Conservation (phyloP, 768 basidiomycete genomes). For the Cystobasidium tubakii region DNA sequence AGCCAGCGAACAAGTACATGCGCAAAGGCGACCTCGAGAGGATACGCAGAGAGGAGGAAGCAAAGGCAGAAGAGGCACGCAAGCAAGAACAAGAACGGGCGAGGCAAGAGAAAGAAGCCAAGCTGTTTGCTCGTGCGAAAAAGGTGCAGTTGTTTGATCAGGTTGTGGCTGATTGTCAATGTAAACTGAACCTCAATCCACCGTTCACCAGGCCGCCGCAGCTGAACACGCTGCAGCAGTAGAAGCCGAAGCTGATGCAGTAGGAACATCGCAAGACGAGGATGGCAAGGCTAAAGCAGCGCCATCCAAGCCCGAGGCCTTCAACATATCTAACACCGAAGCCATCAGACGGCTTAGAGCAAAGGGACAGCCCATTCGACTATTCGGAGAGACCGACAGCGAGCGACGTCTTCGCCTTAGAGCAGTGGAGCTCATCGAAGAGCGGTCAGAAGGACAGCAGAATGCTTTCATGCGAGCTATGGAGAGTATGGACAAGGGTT, state of each 20-base stretch:
- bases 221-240: slow-evolving; percentile 15
- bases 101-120: slow-evolving; percentile 51
- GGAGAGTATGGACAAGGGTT: slow-evolving; percentile 59
- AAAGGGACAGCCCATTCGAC: slow-evolving; percentile 86
- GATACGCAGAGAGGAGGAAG: slow-evolving; percentile 55
- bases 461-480: slow-evolving; percentile 73
- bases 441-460: slow-evolving; percentile 65
- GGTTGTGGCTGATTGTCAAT: not conserved
- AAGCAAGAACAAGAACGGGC: slow-evolving; percentile 52
- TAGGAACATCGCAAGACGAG: not conserved
- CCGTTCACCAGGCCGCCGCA: slow-evolving; percentile 25
- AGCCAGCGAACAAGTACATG: slow-evolving; percentile 68
- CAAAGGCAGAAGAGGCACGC: slow-evolving; percentile 52
- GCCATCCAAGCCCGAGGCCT: slow-evolving; percentile 50
- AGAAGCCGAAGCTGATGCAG: not conserved
- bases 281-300: slow-evolving; percentile 5
- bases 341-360: slow-evolving; percentile 77
- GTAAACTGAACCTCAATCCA: not conserved
- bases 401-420: slow-evolving; percentile 81
- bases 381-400: slow-evolving; percentile 93
- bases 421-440: slow-evolving; percentile 88
- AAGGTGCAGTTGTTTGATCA: slow-evolving; percentile 39
- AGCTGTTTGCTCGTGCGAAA: slow-evolving; percentile 46
- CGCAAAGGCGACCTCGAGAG: slow-evolving; percentile 82
- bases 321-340: slow-evolving; percentile 91